Percentiles rank a stretch among this genome's conserved stretches.
These are phyloP conservation scores for Ceratonia siliqua DNA, from an alignment of 306 rosid genomes.

Conservation along the genomic window DNA sequence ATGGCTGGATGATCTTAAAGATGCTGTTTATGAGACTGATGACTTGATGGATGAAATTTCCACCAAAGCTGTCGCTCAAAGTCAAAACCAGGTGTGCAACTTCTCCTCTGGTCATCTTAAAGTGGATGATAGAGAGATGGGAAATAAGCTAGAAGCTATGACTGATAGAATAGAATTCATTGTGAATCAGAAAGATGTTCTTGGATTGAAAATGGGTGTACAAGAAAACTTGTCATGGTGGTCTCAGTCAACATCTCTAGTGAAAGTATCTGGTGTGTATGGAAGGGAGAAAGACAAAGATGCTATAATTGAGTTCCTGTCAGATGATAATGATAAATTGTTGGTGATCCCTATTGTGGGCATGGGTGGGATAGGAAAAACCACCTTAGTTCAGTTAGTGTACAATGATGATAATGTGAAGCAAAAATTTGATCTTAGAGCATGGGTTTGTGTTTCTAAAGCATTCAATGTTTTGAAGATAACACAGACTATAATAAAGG, in stretches of 20 bases:
- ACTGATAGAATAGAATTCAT: not conserved
- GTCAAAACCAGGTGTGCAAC: too few relatives aligned
- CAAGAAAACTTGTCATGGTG: not conserved
- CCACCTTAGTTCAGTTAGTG: constrained; percentile 8
- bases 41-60: too few relatives aligned
- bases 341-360: constrained; percentile 6
- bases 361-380: constrained; percentile 20
- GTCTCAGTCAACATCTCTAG: not conserved
- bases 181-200: not conserved
- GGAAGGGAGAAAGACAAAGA: not conserved
- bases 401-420: not conserved
- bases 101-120: not conserved
- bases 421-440: not conserved
- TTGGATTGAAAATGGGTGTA: not conserved
- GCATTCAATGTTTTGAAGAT: not conserved
- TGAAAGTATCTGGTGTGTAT: not conserved
- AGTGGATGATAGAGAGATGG: not conserved
- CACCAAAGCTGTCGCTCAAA: too few relatives aligned
- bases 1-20: too few relatives aligned
- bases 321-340: not conserved
- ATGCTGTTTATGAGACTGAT: too few relatives aligned
- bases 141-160: not conserved
- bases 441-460: constrained; percentile 17
- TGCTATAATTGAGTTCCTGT: not conserved
- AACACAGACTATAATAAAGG: not conserved